phyloP scores from a whole-genome alignment of 208 protist species.

The Leishmania mexicana region DNA sequence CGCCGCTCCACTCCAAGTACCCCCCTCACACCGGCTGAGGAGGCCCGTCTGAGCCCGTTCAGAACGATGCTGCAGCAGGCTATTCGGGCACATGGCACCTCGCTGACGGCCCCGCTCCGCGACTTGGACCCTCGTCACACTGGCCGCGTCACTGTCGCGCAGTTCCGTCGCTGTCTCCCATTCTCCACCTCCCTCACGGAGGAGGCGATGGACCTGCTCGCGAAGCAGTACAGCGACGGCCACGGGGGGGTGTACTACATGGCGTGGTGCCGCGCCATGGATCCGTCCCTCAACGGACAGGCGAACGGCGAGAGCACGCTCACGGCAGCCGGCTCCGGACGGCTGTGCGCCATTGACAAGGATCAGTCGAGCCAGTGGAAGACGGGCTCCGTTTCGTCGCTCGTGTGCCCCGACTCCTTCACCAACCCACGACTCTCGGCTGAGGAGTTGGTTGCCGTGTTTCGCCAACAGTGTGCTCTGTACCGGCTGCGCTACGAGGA shows the following conservation, averaged over 20 bases:
- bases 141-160: constrained; percentile 65
- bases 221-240: constrained; percentile 77
- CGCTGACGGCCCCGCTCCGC: constrained; percentile 60
- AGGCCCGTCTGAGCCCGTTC: constrained; percentile 34
- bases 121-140: constrained; percentile 81
- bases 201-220: constrained; percentile 47
- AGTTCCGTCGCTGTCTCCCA: constrained; percentile 75
- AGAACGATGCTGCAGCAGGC: constrained; percentile 48
- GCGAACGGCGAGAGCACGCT: background rate
- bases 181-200: constrained; percentile 31
- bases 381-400: constrained; percentile 14
- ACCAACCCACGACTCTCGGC: constrained; percentile 43
- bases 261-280: constrained; percentile 75
- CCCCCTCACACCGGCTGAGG: constrained; percentile 52
- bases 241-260: constrained; percentile 75
- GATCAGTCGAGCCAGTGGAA: constrained; percentile 16
- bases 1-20: constrained; percentile 16
- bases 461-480: constrained; percentile 70
- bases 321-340: background rate
- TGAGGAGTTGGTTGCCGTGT: constrained; percentile 53
- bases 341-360: constrained; percentile 4
- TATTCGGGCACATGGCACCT: constrained; percentile 50
- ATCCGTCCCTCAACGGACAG: constrained; percentile 26
- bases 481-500: constrained; percentile 85
- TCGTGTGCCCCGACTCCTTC: constrained; percentile 21